phyloP scores from a whole-genome alignment of 345 rosid genomes.

The Populus nigra region DNA sequence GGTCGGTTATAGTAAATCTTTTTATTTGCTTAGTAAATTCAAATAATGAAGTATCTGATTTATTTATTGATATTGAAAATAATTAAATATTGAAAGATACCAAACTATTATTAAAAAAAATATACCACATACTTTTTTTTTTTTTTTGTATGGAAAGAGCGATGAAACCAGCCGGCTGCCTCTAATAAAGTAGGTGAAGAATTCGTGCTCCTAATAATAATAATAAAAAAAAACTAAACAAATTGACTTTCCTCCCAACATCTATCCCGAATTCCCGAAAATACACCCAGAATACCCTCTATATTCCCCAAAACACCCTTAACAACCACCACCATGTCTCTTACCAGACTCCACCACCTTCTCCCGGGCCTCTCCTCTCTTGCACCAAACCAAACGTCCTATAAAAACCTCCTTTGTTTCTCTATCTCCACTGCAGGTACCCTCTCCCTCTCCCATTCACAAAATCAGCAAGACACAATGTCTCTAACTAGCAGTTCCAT shows the following conservation, averaged over 20 bases:
- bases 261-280: not conserved
- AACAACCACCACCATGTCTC: constrained; percentile 8
- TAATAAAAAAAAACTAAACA: not conserved
- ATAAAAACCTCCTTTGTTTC: not conserved
- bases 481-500: constrained; percentile 15
- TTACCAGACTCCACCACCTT: constrained; percentile 2
- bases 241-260: not conserved
- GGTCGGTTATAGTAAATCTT: too few relatives aligned
- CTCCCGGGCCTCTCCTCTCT: not conserved
- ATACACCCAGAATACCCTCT: not conserved
- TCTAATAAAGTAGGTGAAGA: constrained; percentile 13
- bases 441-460: not conserved
- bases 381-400: not conserved
- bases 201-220: too few relatives aligned
- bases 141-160: not conserved
- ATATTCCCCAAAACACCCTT: not conserved
- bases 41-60: too few relatives aligned
- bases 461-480: not conserved
- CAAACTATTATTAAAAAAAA: too few relatives aligned
- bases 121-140: too few relatives aligned
- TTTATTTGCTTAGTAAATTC: too few relatives aligned
- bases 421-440: not conserved
- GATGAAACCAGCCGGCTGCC: not conserved
- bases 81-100: too few relatives aligned
- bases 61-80: too few relatives aligned